These are phyloP conservation scores for Cytospora leucostoma DNA, from an alignment of 2,329 filamentous ascomycete genomes.

Conservation along the genomic window DNA sequence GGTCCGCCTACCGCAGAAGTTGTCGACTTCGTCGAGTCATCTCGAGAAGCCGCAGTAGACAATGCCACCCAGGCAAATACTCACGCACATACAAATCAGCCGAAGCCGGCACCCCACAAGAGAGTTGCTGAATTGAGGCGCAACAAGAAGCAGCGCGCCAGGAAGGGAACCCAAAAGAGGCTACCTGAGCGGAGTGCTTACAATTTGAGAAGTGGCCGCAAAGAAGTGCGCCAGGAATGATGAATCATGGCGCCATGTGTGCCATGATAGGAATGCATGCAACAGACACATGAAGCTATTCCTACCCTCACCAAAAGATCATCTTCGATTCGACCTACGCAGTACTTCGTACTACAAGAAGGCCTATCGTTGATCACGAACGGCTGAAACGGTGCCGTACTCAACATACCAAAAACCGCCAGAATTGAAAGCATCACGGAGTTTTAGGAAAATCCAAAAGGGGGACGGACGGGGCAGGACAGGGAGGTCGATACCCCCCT, in stretches of 20 bases:
- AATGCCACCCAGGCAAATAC: background rate
- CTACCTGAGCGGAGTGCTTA: constrained; percentile 9
- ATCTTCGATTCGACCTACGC: background rate
- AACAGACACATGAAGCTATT: background rate
- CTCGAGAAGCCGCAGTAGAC: background rate
- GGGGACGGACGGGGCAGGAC: constrained; percentile 3
- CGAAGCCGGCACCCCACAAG: background rate
- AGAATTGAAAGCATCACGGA: constrained; percentile 20
- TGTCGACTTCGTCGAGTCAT: background rate
- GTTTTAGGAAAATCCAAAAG: constrained; percentile 14
- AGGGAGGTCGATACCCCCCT: constrained; percentile 23
- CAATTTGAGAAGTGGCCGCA: constrained; percentile 10
- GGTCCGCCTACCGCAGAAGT: background rate
- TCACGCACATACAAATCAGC: background rate
- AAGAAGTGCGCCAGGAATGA: constrained; percentile 7
- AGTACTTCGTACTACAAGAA: background rate
- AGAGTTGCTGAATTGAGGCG: constrained; percentile 18
- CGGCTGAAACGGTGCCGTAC: constrained; percentile 5
- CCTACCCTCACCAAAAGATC: background rate
- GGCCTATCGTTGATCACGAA: background rate
- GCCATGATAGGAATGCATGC: background rate
- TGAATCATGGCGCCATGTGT: background rate
- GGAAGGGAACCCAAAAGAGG: background rate
- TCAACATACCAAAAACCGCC: constrained; percentile 2
- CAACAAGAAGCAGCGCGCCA: constrained; percentile 3